Evolutionary conservation across 2,329 filamentous ascomycete species (phyloP).

Genomic region (Drechslerella stenobrocha): DNA sequence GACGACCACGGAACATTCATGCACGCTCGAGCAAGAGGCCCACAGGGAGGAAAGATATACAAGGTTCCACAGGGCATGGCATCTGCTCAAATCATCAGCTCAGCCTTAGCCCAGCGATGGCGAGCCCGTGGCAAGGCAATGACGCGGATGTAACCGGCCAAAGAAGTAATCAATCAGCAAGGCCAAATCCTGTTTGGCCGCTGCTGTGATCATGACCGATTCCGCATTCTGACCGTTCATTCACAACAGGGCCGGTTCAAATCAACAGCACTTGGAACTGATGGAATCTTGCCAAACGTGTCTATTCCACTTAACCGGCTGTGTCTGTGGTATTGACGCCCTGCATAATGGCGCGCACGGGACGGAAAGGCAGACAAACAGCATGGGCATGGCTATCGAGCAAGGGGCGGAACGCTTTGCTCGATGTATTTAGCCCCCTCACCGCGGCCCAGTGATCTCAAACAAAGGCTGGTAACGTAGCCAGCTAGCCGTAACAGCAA

Average conservation of each 20-base stretch:
- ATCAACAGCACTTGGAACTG: not conserved
- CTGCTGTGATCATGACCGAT: no score
- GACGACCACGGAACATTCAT: slow-evolving; percentile 3
- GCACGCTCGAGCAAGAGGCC: not conserved
- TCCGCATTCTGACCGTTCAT: not conserved
- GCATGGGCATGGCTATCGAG: not conserved
- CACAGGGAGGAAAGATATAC: slow-evolving; percentile 1
- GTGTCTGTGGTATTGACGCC: slow-evolving; percentile 1
- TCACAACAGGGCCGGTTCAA: not conserved
- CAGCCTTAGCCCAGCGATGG: slow-evolving; percentile 1
- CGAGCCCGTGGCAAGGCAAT: not conserved
- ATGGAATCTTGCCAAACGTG: not conserved
- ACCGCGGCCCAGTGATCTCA: slow-evolving; percentile 7
- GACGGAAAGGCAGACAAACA: slow-evolving; percentile 9
- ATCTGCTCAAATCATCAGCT: not conserved
- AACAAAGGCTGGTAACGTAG: slow-evolving; percentile 4
- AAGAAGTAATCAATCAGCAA: not conserved
- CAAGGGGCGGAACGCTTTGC: not conserved
- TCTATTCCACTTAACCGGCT: not conserved
- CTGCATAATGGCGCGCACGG: slow-evolving; percentile 6
- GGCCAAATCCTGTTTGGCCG: not conserved
- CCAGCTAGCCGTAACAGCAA: not conserved
- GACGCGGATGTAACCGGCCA: not conserved
- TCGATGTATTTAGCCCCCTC: slow-evolving; percentile 5
- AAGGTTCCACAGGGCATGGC: slow-evolving; percentile 5